phyloP scores from a whole-genome alignment of 352 stramenopile genomes.

The Globisporangium solare region DNA sequence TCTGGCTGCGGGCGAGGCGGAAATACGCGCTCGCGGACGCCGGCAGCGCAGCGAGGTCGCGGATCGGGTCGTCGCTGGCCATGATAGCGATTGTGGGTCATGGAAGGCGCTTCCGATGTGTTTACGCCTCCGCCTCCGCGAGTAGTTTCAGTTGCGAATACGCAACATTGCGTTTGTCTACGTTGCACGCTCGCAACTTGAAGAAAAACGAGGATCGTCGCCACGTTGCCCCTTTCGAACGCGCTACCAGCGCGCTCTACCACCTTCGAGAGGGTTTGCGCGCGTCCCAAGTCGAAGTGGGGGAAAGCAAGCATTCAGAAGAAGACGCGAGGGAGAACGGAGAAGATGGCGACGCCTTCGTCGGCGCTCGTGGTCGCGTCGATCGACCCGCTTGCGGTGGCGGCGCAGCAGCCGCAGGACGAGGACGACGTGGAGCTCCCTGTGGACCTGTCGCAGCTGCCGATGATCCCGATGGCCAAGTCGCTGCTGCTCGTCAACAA shows the following conservation, averaged over 20 bases:
- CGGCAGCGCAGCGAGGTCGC: not conserved
- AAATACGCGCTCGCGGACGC: not conserved
- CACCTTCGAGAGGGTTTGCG: not conserved
- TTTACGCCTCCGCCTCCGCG: too few relatives aligned
- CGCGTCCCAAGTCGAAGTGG: not conserved
- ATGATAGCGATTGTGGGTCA: too few relatives aligned
- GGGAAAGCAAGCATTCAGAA: not conserved
- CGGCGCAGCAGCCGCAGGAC: slow-evolving; percentile 7
- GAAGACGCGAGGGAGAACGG: not conserved
- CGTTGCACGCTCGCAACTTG: too few relatives aligned
- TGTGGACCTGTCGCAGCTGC: slow-evolving; percentile 74
- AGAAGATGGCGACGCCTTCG: slow-evolving; percentile 32
- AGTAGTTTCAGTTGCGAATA: too few relatives aligned
- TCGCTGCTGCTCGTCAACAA: slow-evolving; percentile 84
- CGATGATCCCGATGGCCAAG: slow-evolving; percentile 68
- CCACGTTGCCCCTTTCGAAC: not conserved
- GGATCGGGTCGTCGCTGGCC: not conserved
- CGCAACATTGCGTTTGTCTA: too few relatives aligned
- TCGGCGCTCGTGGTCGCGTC: slow-evolving; percentile 50
- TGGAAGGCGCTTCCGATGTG: too few relatives aligned
- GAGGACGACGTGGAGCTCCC: slow-evolving; percentile 69
- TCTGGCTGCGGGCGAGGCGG: not conserved
- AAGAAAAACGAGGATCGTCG: not conserved
- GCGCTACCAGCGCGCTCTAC: not conserved
- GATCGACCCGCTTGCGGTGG: slow-evolving; percentile 15